Evolutionary conservation across 2,329 filamentous ascomycete genomes (phyloP), one percentile per base, ranked within the genome.

Genomic region (Alternaria sp.): DNA sequence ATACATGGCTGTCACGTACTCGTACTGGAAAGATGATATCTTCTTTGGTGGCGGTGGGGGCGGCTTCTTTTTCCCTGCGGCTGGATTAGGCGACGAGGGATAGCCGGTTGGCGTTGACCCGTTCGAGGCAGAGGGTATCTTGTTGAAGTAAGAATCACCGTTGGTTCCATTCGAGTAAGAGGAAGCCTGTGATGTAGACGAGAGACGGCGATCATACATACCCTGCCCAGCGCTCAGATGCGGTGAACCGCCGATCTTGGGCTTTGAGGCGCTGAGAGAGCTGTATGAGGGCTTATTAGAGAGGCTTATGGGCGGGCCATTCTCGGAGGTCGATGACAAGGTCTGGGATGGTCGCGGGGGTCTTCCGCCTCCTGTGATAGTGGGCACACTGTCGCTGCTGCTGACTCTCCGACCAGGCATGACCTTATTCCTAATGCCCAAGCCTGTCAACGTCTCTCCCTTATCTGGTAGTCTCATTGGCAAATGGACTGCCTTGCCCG

Each of bases 1-100:
- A 78, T 93, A 96, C 72, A 92, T 82, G 8, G 93, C 93, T 11
- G 89, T 89, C 21, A 92, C 90, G 68, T 84, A 93, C 68, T 84
- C 85, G 14, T 81, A 80, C 68, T 84, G 83, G 44, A 75, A 78
- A 60, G 82, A 81, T 37, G 83, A 84, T 2, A 85, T 79, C 60
- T 87, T 85, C 79, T 91, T 90, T 3, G 87, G 84, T 18, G 87
- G 87, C 0, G 92, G 92, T 0, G 92, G 91, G 1, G 89, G 91
- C 1, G 89, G 89, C 79, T 91, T 92, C 83, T 95, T 95, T 81
- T 91, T 92, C 5, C 79, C 82, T 43, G 77, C 68, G 53, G 68
- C 83, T 78, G 74, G 84, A 80, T 77, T 86, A 75, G 60, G 82
- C 62, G 67, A 83, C 25, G 68, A 75, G 62, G 61, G 77, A 30